These are phyloP conservation scores for Fistulinella prunicolor DNA, from an alignment of 768 basidiomycete genomes.

Conservation along the genomic window DNA sequence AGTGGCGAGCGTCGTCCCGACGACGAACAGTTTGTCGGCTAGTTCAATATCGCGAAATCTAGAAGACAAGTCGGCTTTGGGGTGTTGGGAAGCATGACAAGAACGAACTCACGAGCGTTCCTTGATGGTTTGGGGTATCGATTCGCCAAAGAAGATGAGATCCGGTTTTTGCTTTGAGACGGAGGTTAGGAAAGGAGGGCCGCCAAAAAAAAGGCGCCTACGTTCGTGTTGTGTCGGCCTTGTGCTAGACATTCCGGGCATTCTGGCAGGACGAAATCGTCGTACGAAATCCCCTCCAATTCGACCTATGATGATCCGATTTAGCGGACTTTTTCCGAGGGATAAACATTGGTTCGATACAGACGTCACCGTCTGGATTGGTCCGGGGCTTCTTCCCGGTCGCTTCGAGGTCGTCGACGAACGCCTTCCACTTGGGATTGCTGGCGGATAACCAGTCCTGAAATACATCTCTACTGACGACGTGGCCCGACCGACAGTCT, in stretches of 20 bases:
- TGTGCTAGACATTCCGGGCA: conserved; percentile 67
- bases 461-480: conserved; percentile 61
- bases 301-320: conserved; percentile 55
- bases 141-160: conserved; percentile 89
- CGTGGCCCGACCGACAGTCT: conserved; percentile 72
- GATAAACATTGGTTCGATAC: conserved; percentile 21
- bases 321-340: not conserved
- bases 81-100: too few relatives aligned
- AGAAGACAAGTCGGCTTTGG: not conserved
- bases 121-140: conserved; percentile 62
- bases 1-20: conserved; percentile 91
- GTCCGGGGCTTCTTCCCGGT: conserved; percentile 64
- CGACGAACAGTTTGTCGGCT: conserved; percentile 67
- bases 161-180: conserved; percentile 66
- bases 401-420: conserved; percentile 59
- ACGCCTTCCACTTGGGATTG: conserved; percentile 80
- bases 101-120: conserved; percentile 62
- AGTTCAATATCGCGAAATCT: conserved; percentile 59
- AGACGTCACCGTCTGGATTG: conserved; percentile 92
- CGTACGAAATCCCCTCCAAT: conserved; percentile 72
- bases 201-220: conserved; percentile 30
- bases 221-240: conserved; percentile 57
- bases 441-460: conserved; percentile 67
- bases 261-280: conserved; percentile 74
- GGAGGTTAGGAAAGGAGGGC: conserved; percentile 21